Percentiles rank a stretch among this genome's conserved stretches.
phyloP scores from a whole-genome alignment of 31 red algal genomes.

The Porphyra umbilicalis region DNA sequence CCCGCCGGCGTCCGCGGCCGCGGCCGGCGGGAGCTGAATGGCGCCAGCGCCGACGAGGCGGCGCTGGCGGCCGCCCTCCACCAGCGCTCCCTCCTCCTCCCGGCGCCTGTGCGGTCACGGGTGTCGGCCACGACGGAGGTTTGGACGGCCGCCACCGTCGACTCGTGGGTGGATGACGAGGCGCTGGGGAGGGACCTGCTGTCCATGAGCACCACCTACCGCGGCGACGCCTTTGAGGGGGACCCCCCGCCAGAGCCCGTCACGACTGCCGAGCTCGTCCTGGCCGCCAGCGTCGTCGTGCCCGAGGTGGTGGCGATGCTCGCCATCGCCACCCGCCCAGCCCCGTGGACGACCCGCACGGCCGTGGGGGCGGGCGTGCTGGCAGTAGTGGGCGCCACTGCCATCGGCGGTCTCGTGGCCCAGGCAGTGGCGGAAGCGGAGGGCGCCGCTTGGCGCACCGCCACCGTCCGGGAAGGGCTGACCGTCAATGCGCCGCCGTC shows the following conservation, averaged over 20 bases:
- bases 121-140: background rate
- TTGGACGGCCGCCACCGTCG: no score
- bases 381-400: no score
- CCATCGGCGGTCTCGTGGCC: no score
- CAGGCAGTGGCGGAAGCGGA: no score
- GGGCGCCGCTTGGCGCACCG: no score
- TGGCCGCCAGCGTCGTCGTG: background rate
- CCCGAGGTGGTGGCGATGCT: background rate
- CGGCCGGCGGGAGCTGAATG: background rate
- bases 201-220: background rate
- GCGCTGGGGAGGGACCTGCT: background rate
- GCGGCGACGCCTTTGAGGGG: background rate
- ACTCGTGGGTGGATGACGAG: background rate
- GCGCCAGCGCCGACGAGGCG: background rate
- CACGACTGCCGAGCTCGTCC: background rate
- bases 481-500: no score
- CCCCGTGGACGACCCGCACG: no score
- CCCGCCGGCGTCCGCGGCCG: no score
- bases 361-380: no score
- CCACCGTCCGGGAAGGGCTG: no score
- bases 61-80: background rate
- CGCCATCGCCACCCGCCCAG: no score
- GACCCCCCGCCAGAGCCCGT: background rate
- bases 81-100: no score
- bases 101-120: background rate